Percentiles rank a stretch among this genome's conserved stretches.
phyloP scores from a whole-genome alignment of 2,329 filamentous ascomycete species.

The Leptographium galeiforme region DNA sequence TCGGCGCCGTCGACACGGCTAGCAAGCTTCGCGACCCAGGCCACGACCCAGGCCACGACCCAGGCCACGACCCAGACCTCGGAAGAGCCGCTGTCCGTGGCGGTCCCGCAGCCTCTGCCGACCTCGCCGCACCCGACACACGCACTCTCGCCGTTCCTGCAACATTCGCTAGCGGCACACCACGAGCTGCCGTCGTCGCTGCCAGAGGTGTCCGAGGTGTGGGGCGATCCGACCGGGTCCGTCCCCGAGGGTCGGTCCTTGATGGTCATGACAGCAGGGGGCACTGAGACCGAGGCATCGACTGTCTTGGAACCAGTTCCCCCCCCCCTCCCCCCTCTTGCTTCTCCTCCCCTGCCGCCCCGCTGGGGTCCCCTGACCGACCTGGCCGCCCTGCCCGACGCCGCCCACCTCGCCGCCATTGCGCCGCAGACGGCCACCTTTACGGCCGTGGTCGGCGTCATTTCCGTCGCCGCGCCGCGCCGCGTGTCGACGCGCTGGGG shows the following conservation, averaged over 20 bases:
- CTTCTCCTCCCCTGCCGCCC: conserved; percentile 11
- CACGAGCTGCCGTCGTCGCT: conserved; percentile 52
- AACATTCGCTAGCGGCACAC: conserved; percentile 63
- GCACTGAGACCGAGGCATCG: background rate
- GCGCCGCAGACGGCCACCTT: conserved; percentile 70
- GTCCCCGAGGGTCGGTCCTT: too few relatives aligned
- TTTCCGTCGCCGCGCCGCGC: conserved; percentile 55
- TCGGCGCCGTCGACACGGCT: too few relatives aligned
- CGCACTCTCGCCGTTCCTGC: conserved; percentile 52
- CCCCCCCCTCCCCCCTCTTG: background rate
- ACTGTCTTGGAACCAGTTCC: too few relatives aligned
- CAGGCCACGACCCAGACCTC: too few relatives aligned
- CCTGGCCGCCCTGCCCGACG: conserved; percentile 57
- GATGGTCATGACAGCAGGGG: background rate
- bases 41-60: too few relatives aligned
- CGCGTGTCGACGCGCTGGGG: conserved; percentile 55
- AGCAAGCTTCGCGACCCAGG: background rate
- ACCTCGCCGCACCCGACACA: conserved; percentile 10
- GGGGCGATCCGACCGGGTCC: background rate
- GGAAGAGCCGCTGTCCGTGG: conserved; percentile 22
- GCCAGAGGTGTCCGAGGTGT: conserved; percentile 19
- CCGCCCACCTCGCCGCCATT: conserved; percentile 50
- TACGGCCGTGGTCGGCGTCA: conserved; percentile 67
- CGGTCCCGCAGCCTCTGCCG: conserved; percentile 20
- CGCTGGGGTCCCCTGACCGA: conserved; percentile 37